Evolutionary conservation across 1,284 basidiomycete species (phyloP).

Genomic region (Chalciporus sp.): DNA sequence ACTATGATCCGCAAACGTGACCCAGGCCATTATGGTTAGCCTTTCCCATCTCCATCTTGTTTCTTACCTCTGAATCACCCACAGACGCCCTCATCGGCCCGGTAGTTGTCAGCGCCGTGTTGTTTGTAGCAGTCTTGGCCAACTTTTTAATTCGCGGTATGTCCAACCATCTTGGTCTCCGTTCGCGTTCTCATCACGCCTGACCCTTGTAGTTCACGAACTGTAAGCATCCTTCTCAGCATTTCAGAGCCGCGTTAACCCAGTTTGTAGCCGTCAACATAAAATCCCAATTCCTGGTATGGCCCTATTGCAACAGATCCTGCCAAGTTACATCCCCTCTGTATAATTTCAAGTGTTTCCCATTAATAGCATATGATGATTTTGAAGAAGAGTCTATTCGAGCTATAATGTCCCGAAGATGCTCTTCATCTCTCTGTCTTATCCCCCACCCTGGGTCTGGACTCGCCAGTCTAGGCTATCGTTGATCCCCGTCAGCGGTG

Average conservation of each 20-base stretch:
- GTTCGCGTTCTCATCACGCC: background rate
- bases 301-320: constrained; percentile 25
- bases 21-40: constrained; percentile 89
- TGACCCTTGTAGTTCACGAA: constrained; percentile 33
- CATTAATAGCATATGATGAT: background rate
- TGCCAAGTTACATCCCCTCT: constrained; percentile 25
- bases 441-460: background rate
- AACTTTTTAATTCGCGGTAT: constrained; percentile 87
- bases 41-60: constrained; percentile 10
- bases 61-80: background rate
- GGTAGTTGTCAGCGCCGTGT: constrained; percentile 72
- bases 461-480: background rate
- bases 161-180: constrained; percentile 22
- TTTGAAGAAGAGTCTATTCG: background rate
- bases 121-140: constrained; percentile 83
- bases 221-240: constrained; percentile 36
- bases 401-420: background rate
- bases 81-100: constrained; percentile 83
- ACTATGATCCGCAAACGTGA: constrained; percentile 90
- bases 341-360: constrained; percentile 1
- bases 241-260: background rate
- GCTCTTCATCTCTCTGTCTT: background rate
- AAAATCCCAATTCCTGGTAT: constrained; percentile 35
- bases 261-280: constrained; percentile 24
- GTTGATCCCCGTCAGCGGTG: background rate